phyloP scores from a whole-genome alignment of 1,284 basidiomycete species.

The Apiotrichum gracile region DNA sequence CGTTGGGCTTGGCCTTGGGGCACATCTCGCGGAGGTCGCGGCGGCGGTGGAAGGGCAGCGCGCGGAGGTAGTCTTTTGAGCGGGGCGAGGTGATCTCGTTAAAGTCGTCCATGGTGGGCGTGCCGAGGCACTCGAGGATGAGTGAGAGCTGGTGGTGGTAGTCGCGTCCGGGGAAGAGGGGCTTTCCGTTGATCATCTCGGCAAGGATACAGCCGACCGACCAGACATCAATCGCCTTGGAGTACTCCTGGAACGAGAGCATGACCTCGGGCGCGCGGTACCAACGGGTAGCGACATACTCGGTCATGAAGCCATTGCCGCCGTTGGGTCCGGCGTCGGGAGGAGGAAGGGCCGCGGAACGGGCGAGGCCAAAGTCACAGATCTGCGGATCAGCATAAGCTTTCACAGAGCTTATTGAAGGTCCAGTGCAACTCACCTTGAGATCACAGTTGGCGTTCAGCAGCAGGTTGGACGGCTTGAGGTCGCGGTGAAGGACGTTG shows the following conservation, averaged over 20 bases:
- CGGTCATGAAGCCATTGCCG: slow-evolving; percentile 85
- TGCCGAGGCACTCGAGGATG: slow-evolving; percentile 57
- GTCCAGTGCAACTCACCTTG: slow-evolving; percentile 59
- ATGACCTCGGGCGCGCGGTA: slow-evolving; percentile 92
- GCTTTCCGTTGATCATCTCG: slow-evolving; percentile 86
- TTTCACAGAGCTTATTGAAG: neutral
- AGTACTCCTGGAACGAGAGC: slow-evolving; percentile 92
- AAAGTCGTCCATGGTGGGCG: slow-evolving; percentile 57
- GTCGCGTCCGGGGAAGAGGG: slow-evolving; percentile 76
- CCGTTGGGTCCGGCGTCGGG: slow-evolving; percentile 70
- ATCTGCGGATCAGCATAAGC: slow-evolving; percentile 53
- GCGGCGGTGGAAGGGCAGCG: slow-evolving; percentile 83
- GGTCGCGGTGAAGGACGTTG: slow-evolving; percentile 84
- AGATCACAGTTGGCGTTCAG: slow-evolving; percentile 93
- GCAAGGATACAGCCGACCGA: slow-evolving; percentile 87
- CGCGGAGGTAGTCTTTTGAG: slow-evolving; percentile 59
- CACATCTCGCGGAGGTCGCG: slow-evolving; percentile 69
- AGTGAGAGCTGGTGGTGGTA: slow-evolving; percentile 52
- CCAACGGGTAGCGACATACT: slow-evolving; percentile 91
- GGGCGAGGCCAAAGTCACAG: slow-evolving; percentile 88
- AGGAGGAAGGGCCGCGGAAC: slow-evolving; percentile 66
- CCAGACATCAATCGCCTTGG: slow-evolving; percentile 89
- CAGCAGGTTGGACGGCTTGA: slow-evolving; percentile 88
- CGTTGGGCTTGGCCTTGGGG: slow-evolving; percentile 75
- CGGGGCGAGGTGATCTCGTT: slow-evolving; percentile 67